A percentile compares a stretch with the other conserved stretches of the same genome.
phyloP scores from a whole-genome alignment of 352 stramenopile species.

The Phytopythium sindhum region DNA sequence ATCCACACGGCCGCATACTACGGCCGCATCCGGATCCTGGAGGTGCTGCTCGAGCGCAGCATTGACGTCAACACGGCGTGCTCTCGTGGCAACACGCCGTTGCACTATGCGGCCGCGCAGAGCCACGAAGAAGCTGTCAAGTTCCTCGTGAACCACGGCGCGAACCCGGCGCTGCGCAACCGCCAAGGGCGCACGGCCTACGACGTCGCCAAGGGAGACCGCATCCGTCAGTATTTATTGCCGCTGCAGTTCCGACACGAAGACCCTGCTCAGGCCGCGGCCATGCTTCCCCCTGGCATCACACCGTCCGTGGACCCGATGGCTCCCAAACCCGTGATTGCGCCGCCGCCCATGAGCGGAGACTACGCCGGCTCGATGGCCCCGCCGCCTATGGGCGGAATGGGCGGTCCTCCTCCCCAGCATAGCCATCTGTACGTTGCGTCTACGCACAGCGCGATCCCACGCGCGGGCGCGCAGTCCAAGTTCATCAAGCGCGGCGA shows the following conservation, averaged over 20 bases:
- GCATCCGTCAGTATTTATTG: slow-evolving; percentile 80
- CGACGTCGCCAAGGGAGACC: slow-evolving; percentile 83
- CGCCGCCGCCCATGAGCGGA: slow-evolving; percentile 55
- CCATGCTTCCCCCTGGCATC: slow-evolving; percentile 71
- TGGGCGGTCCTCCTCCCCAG: slow-evolving; percentile 20
- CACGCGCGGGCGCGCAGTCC: slow-evolving; percentile 36
- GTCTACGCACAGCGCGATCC: slow-evolving; percentile 79
- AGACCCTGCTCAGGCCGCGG: slow-evolving; percentile 54
- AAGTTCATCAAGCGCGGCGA: slow-evolving; percentile 61
- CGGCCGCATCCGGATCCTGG: slow-evolving; percentile 67
- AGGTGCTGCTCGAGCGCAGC: slow-evolving; percentile 61
- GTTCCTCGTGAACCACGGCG: slow-evolving; percentile 63
- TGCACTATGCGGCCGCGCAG: slow-evolving; percentile 83
- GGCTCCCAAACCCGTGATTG: slow-evolving; percentile 57
- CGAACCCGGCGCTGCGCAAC: slow-evolving; percentile 80
- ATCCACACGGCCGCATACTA: slow-evolving; percentile 87
- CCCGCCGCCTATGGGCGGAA: slow-evolving; percentile 22
- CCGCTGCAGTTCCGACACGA: slow-evolving; percentile 88
- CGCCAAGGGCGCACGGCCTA: slow-evolving; percentile 76
- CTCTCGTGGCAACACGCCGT: slow-evolving; percentile 68
- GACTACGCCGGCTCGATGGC: slow-evolving; percentile 35
- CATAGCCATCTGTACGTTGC: slow-evolving; percentile 74
- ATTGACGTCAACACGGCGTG: slow-evolving; percentile 71
- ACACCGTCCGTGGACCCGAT: slow-evolving; percentile 67
- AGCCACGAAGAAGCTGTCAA: slow-evolving; percentile 71